Conservation (phyloP, 495 filamentous ascomycete genomes). For the Aspergillus leporis region DNA sequence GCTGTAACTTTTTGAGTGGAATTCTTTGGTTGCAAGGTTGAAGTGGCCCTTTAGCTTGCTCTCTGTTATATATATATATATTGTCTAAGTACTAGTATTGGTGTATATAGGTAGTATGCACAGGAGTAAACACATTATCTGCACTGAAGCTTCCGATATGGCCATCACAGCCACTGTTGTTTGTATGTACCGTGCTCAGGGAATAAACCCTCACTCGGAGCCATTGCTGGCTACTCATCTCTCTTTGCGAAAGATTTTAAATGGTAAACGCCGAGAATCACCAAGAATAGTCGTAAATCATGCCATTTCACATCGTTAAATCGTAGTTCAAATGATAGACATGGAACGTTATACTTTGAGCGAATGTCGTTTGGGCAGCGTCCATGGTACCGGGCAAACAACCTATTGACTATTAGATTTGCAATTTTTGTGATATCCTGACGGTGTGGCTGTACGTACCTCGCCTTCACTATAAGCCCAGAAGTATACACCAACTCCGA, state of each 20-base stretch:
- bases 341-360: conserved; percentile 31
- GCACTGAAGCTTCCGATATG: not conserved
- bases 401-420: conserved; percentile 37
- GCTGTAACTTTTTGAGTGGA: not conserved
- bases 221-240: conserved; percentile 1
- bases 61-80: not conserved
- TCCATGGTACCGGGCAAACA: conserved; percentile 62
- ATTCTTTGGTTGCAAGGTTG: not conserved
- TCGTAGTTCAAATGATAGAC: not conserved
- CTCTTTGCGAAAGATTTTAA: not conserved
- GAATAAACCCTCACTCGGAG: not conserved
- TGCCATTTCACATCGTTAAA: conserved; percentile 1
- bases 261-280: conserved; percentile 1
- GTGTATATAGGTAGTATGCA: conserved; percentile 1
- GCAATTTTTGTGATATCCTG: not conserved
- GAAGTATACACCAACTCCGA: conserved; percentile 87
- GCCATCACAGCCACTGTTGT: not conserved
- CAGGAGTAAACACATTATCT: not conserved
- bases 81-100: not conserved
- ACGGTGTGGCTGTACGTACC: conserved; percentile 53
- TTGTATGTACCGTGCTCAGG: not conserved
- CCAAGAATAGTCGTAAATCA: not conserved
- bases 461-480: conserved; percentile 98
- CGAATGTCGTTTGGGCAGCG: conserved; percentile 39
- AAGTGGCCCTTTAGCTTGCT: not conserved